These are phyloP conservation scores for Ambrosia hybrid DNA, from an alignment of 140 eudicot genomes.

Conservation along the genomic window DNA sequence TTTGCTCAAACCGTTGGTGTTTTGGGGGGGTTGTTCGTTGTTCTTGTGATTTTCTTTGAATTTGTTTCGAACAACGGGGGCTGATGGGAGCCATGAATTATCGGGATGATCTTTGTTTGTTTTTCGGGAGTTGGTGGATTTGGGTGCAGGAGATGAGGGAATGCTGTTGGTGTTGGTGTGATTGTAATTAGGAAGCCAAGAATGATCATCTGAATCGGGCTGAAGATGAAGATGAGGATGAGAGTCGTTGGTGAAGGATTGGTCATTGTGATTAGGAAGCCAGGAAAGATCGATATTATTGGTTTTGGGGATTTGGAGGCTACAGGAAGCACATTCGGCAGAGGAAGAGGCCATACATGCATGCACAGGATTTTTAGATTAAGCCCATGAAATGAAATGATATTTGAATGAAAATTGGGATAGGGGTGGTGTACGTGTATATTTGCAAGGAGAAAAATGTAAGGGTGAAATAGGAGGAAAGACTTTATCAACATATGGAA, in stretches of 20 bases:
- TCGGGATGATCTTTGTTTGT: not conserved
- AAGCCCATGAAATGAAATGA: no score
- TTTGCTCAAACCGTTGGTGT: no score
- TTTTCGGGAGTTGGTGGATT: not conserved
- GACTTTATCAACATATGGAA: no score
- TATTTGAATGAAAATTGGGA: no score
- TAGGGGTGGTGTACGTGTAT: no score
- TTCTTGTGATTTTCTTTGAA: not conserved
- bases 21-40: not conserved
- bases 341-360: not conserved
- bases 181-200: conserved; percentile 28
- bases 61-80: not conserved
- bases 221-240: conserved; percentile 15
- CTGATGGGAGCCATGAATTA: conserved; percentile 1
- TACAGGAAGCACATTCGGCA: not conserved
- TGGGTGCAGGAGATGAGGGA: not conserved
- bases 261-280: conserved; percentile 20
- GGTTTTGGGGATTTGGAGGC: not conserved
- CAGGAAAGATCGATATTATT: conserved; percentile 28
- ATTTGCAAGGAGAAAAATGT: no score
- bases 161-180: not conserved
- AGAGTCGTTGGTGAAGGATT: conserved; percentile 17
- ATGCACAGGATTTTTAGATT: no score
- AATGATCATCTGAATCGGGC: conserved; percentile 24
- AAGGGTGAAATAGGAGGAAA: no score